These are phyloP conservation scores for Lipomyces yamadae DNA, from an alignment of 805 yeast genomes.

Conservation along the genomic window DNA sequence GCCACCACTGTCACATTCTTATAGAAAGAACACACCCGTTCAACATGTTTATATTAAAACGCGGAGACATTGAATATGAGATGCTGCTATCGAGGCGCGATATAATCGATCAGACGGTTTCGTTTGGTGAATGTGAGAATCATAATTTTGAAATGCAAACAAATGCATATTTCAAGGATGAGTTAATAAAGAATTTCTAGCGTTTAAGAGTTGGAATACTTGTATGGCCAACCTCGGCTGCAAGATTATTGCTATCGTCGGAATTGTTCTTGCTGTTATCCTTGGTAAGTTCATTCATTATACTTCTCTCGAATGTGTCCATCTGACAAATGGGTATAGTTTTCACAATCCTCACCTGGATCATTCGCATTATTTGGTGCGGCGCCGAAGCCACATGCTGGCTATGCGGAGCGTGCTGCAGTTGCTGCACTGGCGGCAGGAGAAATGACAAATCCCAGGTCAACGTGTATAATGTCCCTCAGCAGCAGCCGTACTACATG, in stretches of 20 bases:
- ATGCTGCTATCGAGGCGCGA: slow-evolving; percentile 22
- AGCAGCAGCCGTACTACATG: slow-evolving; percentile 28
- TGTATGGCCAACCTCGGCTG: slow-evolving; percentile 81
- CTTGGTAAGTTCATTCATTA: slow-evolving; percentile 41
- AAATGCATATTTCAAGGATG: not conserved
- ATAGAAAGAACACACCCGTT: not conserved
- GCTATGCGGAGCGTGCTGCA: slow-evolving; percentile 26
- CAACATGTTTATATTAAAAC: slow-evolving; percentile 17
- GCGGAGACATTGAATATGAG: slow-evolving; percentile 13
- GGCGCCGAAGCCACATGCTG: slow-evolving; percentile 32
- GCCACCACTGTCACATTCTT: not conserved
- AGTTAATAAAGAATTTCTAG: slow-evolving; percentile 16
- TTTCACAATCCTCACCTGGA: slow-evolving; percentile 24
- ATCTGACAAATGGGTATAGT: slow-evolving; percentile 6
- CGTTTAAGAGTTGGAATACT: slow-evolving; percentile 72
- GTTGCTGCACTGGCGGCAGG: slow-evolving; percentile 15
- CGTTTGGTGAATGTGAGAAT: slow-evolving; percentile 25
- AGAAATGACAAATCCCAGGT: slow-evolving; percentile 10
- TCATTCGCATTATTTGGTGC: slow-evolving; percentile 26
- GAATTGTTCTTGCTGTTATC: slow-evolving; percentile 63
- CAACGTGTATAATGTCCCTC: slow-evolving; percentile 17
- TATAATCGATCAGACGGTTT: slow-evolving; percentile 14
- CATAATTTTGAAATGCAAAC: not conserved
- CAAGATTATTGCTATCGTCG: slow-evolving; percentile 76
- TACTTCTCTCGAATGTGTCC: not conserved